phyloP scores from a whole-genome alignment of 2,329 filamentous ascomycete species.

The Gaeumannomyces sp. region DNA sequence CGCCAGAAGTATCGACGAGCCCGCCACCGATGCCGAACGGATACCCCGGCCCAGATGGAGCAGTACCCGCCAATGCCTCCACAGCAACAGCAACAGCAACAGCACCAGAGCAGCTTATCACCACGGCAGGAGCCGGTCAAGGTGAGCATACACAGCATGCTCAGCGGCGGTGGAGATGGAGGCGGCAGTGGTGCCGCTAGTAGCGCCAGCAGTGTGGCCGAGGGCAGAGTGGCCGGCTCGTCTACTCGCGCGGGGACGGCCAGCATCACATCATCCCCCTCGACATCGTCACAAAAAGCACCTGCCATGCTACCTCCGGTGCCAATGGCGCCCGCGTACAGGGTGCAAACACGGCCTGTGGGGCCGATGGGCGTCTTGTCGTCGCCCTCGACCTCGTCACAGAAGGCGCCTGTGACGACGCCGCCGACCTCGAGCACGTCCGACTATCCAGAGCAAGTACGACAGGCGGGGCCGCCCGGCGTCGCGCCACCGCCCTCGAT shows the following conservation, averaged over 20 bases:
- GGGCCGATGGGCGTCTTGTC: neutral
- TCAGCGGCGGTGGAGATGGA: conserved; percentile 18
- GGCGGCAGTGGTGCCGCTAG: neutral
- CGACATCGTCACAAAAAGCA: neutral
- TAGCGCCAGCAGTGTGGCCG: conserved; percentile 1
- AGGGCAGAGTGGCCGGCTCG: neutral
- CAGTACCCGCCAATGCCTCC: neutral
- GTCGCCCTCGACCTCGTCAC: neutral
- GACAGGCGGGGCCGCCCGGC: conserved; percentile 32
- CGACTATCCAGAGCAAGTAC: conserved; percentile 49
- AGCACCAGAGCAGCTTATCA: conserved; percentile 11
- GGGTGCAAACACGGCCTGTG: conserved; percentile 53
- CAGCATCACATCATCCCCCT: neutral
- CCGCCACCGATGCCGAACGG: conserved; percentile 1
- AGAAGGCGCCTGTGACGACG: neutral
- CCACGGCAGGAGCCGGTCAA: conserved; percentile 22
- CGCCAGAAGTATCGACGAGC: conserved; percentile 6
- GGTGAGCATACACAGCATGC: conserved; percentile 26
- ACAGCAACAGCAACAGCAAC: neutral
- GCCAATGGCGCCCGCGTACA: conserved; percentile 25
- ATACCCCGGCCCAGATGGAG: neutral
- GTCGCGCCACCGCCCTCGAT: neutral
- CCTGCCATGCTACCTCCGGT: conserved; percentile 1
- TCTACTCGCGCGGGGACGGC: neutral
- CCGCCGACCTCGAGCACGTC: conserved; percentile 6